Conservation (phyloP, 768 basidiomycete genomes). For the Leucocoprinus leucothites region DNA sequence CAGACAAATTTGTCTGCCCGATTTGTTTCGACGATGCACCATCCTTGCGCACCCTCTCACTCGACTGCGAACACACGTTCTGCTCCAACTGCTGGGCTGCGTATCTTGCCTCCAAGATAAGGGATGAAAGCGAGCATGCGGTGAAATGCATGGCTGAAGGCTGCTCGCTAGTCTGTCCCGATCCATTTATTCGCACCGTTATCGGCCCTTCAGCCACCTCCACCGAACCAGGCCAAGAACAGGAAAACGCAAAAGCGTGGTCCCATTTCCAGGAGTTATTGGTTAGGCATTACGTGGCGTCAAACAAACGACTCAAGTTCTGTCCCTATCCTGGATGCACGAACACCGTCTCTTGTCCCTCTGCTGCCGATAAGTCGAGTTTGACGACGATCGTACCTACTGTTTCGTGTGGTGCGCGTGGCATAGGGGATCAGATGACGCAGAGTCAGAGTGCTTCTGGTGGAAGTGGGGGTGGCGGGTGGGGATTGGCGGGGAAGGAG, state of each 20-base stretch:
- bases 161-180: constrained; percentile 64
- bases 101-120: constrained; percentile 78
- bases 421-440: constrained; percentile 33
- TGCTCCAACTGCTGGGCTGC: constrained; percentile 83
- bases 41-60: constrained; percentile 56
- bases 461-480: constrained; percentile 17
- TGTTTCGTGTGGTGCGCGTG: constrained; percentile 75
- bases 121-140: constrained; percentile 71
- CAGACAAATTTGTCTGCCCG: constrained; percentile 71
- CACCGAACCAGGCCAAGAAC: constrained; percentile 22
- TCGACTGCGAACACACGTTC: constrained; percentile 83
- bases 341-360: constrained; percentile 86
- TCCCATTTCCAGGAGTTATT: constrained; percentile 83
- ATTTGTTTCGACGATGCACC: constrained; percentile 86
- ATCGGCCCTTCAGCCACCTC: constrained; percentile 35
- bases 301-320: constrained; percentile 81
- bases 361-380: constrained; percentile 73
- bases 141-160: constrained; percentile 81
- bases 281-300: constrained; percentile 86
- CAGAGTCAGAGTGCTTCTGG: constrained; percentile 25
- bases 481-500: constrained; percentile 37
- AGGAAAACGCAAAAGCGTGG: constrained; percentile 50
- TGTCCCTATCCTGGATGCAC: constrained; percentile 96
- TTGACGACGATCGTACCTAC: constrained; percentile 83
- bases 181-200: constrained; percentile 55